Evolutionary conservation across 148 eudicot genomes (phyloP).

Genomic region (Rhododendron henanense): DNA sequence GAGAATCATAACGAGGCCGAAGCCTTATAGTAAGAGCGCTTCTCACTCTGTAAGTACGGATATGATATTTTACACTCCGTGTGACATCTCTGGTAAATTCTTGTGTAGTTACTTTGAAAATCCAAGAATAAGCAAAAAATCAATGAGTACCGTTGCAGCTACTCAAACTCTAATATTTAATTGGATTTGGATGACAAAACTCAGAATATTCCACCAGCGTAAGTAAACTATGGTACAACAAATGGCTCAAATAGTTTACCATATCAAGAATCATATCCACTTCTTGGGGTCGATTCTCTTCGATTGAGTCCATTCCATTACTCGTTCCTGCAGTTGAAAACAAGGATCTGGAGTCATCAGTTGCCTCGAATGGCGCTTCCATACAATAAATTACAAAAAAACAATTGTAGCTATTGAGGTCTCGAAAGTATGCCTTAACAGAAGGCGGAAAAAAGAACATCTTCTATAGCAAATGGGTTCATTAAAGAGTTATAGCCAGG

Average conservation of each 20-base stretch:
- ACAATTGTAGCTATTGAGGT: neutral
- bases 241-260: neutral
- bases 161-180: neutral
- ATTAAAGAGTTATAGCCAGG: neutral
- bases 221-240: neutral
- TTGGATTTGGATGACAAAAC: neutral
- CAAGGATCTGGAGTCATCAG: neutral
- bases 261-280: neutral
- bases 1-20: neutral
- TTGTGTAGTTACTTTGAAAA: neutral
- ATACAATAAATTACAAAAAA: neutral
- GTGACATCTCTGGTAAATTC: neutral
- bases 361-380: neutral
- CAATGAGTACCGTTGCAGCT: neutral
- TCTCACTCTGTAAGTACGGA: neutral
- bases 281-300: neutral
- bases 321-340: constrained; percentile 11
- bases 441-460: neutral
- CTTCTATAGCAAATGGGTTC: neutral
- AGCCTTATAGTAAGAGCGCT: neutral
- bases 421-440: neutral
- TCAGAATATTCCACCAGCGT: neutral
- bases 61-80: neutral
- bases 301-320: neutral
- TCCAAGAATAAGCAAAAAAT: neutral